Percentiles rank a stretch among this genome's conserved stretches.
Evolutionary conservation across 2,329 filamentous ascomycete genomes (phyloP).

Genomic region (Hyphodiscus sp.): DNA sequence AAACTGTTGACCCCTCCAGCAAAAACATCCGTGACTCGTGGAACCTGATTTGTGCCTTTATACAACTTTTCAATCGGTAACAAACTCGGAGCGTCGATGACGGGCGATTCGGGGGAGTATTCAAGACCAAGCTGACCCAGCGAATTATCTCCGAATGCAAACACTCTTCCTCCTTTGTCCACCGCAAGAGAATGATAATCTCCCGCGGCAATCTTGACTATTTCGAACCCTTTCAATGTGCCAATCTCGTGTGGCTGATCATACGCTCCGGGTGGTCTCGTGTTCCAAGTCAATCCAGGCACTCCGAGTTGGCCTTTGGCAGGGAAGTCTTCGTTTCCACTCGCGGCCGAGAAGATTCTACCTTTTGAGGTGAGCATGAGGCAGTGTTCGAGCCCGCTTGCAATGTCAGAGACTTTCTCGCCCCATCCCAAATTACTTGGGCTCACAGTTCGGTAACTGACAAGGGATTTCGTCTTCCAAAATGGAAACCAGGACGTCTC

Average conservation of each 20-base stretch:
- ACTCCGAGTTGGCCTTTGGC: slow-evolving; percentile 81
- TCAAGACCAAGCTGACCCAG: slow-evolving; percentile 88
- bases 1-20: slow-evolving; percentile 85
- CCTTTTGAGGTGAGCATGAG: slow-evolving; percentile 79
- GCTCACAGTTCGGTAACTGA: slow-evolving; percentile 69
- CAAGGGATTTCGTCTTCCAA: slow-evolving; percentile 50
- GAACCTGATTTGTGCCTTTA: slow-evolving; percentile 51
- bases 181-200: slow-evolving; percentile 80
- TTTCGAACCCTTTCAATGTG: slow-evolving; percentile 62
- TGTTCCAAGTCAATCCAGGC: slow-evolving; percentile 73
- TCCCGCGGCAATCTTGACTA: slow-evolving; percentile 71
- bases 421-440: slow-evolving; percentile 58
- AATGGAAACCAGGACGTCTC: slow-evolving; percentile 67
- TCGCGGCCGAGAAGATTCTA: slow-evolving; percentile 82
- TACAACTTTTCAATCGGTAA: slow-evolving; percentile 71
- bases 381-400: slow-evolving; percentile 77
- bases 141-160: slow-evolving; percentile 86
- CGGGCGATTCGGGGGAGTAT: slow-evolving; percentile 52
- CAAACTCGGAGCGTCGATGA: slow-evolving; percentile 62
- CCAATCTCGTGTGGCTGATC: slow-evolving; percentile 77
- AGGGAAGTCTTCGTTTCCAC: slow-evolving; percentile 72
- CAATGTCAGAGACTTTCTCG: slow-evolving; percentile 69
- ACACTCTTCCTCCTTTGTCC: slow-evolving; percentile 70
- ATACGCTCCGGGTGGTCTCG: slow-evolving; percentile 68
- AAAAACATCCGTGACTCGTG: slow-evolving; percentile 68